Conservation (phyloP, 2,329 filamentous ascomycete species). For the Colletotrichum musicola region DNA sequence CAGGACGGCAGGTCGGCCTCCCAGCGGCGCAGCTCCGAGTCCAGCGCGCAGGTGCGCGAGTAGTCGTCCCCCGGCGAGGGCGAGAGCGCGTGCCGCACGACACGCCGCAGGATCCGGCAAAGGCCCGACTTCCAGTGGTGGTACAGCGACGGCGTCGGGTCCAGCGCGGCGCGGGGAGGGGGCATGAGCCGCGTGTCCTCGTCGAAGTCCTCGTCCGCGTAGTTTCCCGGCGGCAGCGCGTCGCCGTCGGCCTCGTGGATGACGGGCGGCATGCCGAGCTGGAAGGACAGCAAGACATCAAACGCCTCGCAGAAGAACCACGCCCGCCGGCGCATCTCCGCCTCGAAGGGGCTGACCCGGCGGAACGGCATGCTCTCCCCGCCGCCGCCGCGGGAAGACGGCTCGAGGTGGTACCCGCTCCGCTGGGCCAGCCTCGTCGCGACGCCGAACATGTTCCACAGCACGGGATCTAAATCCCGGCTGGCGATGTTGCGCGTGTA, state of each 20-base stretch:
- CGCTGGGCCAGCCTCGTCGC: constrained; percentile 63
- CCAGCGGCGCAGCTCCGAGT: constrained; percentile 55
- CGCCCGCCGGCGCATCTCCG: constrained; percentile 63
- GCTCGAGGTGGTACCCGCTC: constrained; percentile 65
- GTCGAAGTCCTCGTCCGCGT: constrained; percentile 65
- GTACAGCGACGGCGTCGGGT: constrained; percentile 58
- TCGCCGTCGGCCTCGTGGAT: constrained; percentile 62
- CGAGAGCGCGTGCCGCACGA: constrained; percentile 56
- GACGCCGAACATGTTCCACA: constrained; percentile 63
- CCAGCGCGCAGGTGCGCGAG: constrained; percentile 49
- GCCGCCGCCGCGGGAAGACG: constrained; percentile 34
- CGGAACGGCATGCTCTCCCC: constrained; percentile 52
- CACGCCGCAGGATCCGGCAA: constrained; percentile 57
- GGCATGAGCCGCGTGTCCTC: constrained; percentile 58
- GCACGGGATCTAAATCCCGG: constrained; percentile 55
- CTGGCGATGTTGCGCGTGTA: constrained; percentile 57
- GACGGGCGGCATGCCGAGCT: constrained; percentile 66
- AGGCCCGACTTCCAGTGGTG: constrained; percentile 58
- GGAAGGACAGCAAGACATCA: constrained; percentile 63
- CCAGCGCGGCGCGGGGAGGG: constrained; percentile 55
- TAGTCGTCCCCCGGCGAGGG: constrained; percentile 51
- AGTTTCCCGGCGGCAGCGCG: constrained; percentile 59
- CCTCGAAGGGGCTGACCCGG: constrained; percentile 61
- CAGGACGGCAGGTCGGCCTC: constrained; percentile 53
- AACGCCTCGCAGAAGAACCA: constrained; percentile 63